A percentile compares a stretch with the other conserved stretches of the same genome.
phyloP scores from a whole-genome alignment of 306 rosid species.

The Ammopiptanthus mongolicus region DNA sequence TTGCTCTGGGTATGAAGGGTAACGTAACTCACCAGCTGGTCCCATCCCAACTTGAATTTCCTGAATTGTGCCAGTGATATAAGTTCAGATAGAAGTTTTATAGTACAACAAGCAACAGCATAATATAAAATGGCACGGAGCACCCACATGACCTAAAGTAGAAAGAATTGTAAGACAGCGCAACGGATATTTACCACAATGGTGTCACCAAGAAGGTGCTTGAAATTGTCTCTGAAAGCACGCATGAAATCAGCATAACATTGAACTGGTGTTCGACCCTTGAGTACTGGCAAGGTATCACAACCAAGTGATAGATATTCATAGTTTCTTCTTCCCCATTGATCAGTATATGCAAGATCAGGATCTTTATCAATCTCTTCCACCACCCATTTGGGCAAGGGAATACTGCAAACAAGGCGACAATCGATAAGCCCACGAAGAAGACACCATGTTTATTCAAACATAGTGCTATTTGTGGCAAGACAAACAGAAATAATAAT shows the following conservation, averaged over 20 bases:
- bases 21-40: slow-evolving; percentile 97
- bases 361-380: slow-evolving; percentile 75
- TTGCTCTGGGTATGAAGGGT: slow-evolving; percentile 94
- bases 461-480: background rate
- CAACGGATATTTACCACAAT: slow-evolving; percentile 54
- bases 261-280: slow-evolving; percentile 89
- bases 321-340: slow-evolving; percentile 88
- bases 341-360: slow-evolving; percentile 91
- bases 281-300: slow-evolving; percentile 81
- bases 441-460: background rate
- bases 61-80: slow-evolving; percentile 27
- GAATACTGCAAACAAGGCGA: slow-evolving; percentile 53
- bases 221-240: slow-evolving; percentile 77
- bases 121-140: background rate
- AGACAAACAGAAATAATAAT: background rate
- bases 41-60: slow-evolving; percentile 99
- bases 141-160: background rate
- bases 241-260: slow-evolving; percentile 94
- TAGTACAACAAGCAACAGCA: background rate
- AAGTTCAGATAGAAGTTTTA: background rate
- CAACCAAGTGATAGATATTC: slow-evolving; percentile 87
- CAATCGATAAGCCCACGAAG: background rate
- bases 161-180: background rate
- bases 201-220: slow-evolving; percentile 82
- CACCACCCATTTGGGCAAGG: slow-evolving; percentile 84